Evolutionary conservation across 2,329 filamentous ascomycete genomes (phyloP), one percentile per base, ranked within the genome.

Genomic region (Hypocrella siamensis): DNA sequence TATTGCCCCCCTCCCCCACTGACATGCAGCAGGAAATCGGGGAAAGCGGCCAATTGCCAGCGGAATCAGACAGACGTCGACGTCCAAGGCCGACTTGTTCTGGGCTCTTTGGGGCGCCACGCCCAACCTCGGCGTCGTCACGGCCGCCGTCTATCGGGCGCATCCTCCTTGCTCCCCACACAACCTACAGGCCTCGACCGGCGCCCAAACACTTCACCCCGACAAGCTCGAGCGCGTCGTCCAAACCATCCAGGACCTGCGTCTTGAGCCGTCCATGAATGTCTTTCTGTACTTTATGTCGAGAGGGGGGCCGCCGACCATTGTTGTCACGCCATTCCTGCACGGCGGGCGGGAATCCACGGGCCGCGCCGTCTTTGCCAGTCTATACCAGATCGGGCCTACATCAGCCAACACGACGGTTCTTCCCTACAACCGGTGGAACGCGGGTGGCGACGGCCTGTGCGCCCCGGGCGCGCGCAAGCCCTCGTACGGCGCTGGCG

Each of bases 101-200:
- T 67, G 62, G 62, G 62, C 57, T 15, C 40, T 67, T 0, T 59
- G 51, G 44, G 65, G 63, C 14, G 64, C 63, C 4, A 63, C 61
- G 2, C 60, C 57, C 6, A 67, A 67, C 40, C 58, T 30, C 3
- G 28, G 28, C 5, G 15, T 30, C 19, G 18, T 30, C 11, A 30
- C 28, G n/a, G 61, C 54, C 36, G 53, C 60, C n/a, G 56, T 47
- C 16, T 59, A 65, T 39, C 57, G 52, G 38, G 44, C 60, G 8
- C 54, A 45, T 35, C 26, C 42, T 7, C 53, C 56, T n/a, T n/a
- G n/a, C 28, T 40, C 45, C 46, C n/a, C 48, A 31, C 17, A 36
- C 18, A 16, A 28, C 12, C 42, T 44, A 10, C 41, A 26, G 6
- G 44, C 46, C 7, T 49, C 45, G 47, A 35, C 42, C 17, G 42